Evolutionary conservation across 2,329 filamentous ascomycete genomes (phyloP), one percentile per base, ranked within the genome.

Genomic region (Byssochlamys sp.): DNA sequence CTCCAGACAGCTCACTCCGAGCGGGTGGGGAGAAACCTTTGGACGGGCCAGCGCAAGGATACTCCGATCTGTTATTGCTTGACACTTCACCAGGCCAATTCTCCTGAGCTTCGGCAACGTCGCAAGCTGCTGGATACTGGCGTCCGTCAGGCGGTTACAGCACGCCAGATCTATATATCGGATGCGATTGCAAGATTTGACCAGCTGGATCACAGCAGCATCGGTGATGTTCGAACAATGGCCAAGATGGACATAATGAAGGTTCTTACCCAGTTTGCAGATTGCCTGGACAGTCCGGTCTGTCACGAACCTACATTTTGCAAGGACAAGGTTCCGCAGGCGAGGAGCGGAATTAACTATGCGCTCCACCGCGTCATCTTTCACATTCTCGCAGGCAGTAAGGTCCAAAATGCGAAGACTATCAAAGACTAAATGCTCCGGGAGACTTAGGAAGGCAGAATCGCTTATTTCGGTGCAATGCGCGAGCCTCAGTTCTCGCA

Each of bases 111-210:
- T 99, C 2, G 94, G 94, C 4, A 99, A 81, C 12, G 84, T 84
- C 4, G 94, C 91, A 39, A 99, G 79, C 62, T 90, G 87, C 61
- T 83, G 87, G 14, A 99, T 88, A 25, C 91, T 96, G 10, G 82
- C 80, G 66, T 99, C 94, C 0, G 94, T 97, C 60, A 99, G 78
- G 65, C 90, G 86, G 12, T 83, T 84, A 73, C 94, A 99, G 76
- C 94, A 97, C n/a, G 94, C 94, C 50, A 99, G 78, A 70, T 99
- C 94, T 62, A 99, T 99, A 71, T 99, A 99, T 57, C 94, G 84
- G 63, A 99, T 97, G 26, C 94, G 85, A 67, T 92, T 97, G 78
- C 94, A 99, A 55, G 80, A 80, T 63, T 87, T 86, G 45, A 96
- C 90, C 31, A 99, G 80, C 57, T 85, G 86, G 65, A 89, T 88